Evolutionary conservation across 352 stramenopile species (phyloP), one percentile per base, ranked within the genome.

Genomic region (Globisporangium cystogenes): DNA sequence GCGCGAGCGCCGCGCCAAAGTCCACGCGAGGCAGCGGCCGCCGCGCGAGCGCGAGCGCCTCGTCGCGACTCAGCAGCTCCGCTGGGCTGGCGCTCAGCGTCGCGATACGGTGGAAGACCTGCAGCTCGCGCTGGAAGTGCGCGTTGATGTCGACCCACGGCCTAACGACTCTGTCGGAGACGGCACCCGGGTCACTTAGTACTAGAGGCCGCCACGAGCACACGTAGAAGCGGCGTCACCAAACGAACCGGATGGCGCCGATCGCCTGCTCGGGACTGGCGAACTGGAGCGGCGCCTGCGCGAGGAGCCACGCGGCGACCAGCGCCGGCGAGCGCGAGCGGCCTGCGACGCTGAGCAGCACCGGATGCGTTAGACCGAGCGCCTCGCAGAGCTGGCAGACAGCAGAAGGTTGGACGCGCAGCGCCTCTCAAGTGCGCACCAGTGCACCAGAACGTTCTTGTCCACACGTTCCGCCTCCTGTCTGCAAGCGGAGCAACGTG

Each of bases 81-180:
- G 16, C 27, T 18, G 31, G 39, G 16, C 12, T n/a, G 39, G n/a
- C 4, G 7, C 8, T 23, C 20, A 44, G 45, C 37, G 53, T 33
- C 18, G 18, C 15, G 23, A 16, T 3, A 14, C 15, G 14, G n/a
- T 48, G 14, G 11, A 59, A 59, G 20, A 59, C 24, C 44, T 48
- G 31, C 18, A 91, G 56, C 52, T 89, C 72, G 4, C 29, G 48
- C 21, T 67, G 70, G 40, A 91, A 91, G 37, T 74, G 62, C 3
- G 61, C 23, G 35, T 91, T 91, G 49, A 87, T 82, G 18, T 72
- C 70, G 27, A 91, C 76, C 81, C 81, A 91, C 35, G 81, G 77
- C 1, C 81, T 76, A 40, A 81, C 63, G 29, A 73, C 59, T 16
- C 79, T 90, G 46, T 2, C 3, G n/a, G n/a, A n/a, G n/a, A n/a